Evolutionary conservation across 805 yeast genomes (phyloP).

Genomic region (Saccharomycopsis capsularis): DNA sequence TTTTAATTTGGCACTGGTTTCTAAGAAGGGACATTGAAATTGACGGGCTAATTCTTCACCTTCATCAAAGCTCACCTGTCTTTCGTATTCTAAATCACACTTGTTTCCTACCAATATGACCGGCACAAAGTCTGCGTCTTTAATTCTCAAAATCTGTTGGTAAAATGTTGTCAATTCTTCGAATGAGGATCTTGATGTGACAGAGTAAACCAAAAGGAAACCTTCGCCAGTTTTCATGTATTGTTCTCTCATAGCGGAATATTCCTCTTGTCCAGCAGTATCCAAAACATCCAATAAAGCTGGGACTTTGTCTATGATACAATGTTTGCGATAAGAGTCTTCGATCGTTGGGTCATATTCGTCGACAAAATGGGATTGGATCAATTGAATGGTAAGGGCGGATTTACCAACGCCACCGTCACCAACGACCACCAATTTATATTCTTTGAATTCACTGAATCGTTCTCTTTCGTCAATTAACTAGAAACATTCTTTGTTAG

Average conservation of each 20-base stretch:
- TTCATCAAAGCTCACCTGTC: conserved; percentile 67
- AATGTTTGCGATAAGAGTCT: conserved; percentile 82
- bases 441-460: no score
- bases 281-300: conserved; percentile 83
- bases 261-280: conserved; percentile 98
- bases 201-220: conserved; percentile 78
- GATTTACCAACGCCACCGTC: conserved; percentile 99
- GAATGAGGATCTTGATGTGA: conserved; percentile 69
- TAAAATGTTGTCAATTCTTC: conserved; percentile 71
- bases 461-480: no score
- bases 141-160: conserved; percentile 78
- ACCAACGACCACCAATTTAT: conserved; percentile 91
- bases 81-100: conserved; percentile 71
- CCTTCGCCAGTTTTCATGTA: conserved; percentile 88
- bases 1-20: conserved; percentile 89
- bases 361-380: conserved; percentile 91
- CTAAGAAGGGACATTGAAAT: conserved; percentile 71
- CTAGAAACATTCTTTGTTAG: background rate
- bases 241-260: conserved; percentile 86
- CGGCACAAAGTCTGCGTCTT: conserved; percentile 71
- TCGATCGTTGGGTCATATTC: conserved; percentile 99
- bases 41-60: conserved; percentile 55
- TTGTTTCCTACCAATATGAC: conserved; percentile 90
- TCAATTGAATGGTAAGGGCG: conserved; percentile 89
- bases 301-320: conserved; percentile 72